Evolutionary conservation across 495 filamentous ascomycete genomes (phyloP).

Genomic region (Cercophora sp.): DNA sequence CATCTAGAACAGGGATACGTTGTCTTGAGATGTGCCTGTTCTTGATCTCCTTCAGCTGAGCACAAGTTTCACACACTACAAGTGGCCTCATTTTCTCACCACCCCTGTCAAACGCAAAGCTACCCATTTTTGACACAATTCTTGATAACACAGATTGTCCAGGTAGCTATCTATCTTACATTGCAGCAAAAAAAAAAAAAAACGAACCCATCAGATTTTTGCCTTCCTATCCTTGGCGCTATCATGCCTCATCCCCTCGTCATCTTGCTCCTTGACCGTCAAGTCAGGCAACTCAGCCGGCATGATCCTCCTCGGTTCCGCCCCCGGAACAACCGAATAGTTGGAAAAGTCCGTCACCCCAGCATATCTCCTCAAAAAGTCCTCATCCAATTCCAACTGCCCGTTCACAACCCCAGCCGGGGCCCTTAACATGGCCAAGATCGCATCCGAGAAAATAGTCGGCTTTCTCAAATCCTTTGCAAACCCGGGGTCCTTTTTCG

Average conservation of each 20-base stretch:
- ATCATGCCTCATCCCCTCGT: constrained; percentile 72
- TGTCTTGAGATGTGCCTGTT: too few relatives aligned
- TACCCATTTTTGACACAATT: too few relatives aligned
- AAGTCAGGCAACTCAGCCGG: constrained; percentile 65
- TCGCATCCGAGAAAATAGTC: constrained; percentile 75
- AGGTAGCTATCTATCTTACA: too few relatives aligned
- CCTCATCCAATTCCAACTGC: constrained; percentile 70
- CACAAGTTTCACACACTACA: too few relatives aligned
- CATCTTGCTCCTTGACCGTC: constrained; percentile 73
- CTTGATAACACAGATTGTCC: too few relatives aligned
- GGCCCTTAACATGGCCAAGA: constrained; percentile 67
- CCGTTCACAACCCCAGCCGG: constrained; percentile 64
- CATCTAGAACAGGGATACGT: too few relatives aligned
- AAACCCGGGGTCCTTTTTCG: constrained; percentile 32
- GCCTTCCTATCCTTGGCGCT: constrained; percentile 42
- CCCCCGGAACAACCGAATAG: constrained; percentile 65
- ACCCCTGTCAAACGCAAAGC: too few relatives aligned
- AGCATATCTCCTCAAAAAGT: constrained; percentile 65
- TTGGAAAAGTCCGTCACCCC: constrained; percentile 69
- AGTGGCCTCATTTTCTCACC: too few relatives aligned
- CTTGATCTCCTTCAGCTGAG: too few relatives aligned
- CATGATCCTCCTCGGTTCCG: constrained; percentile 72
- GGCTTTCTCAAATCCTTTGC: constrained; percentile 60
- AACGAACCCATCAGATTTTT: constrained; percentile 13
- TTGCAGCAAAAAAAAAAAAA: too few relatives aligned